These are phyloP conservation scores for Hypoxylon lenormandii DNA, from an alignment of 495 filamentous ascomycete genomes.

Conservation along the genomic window DNA sequence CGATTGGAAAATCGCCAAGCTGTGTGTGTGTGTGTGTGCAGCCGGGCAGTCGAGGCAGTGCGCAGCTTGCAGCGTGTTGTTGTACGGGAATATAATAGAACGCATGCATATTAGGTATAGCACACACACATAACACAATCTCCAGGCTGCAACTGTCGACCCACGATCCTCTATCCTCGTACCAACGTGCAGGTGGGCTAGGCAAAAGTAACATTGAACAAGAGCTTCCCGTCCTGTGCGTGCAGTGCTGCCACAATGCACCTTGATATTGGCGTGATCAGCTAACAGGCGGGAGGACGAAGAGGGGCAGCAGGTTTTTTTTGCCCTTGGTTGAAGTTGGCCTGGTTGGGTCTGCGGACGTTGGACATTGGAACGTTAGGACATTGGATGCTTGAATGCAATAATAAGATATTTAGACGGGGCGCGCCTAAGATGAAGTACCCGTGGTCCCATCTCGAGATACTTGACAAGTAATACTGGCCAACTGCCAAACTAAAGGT, in stretches of 20 bases:
- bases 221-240: constrained; percentile 20
- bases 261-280: constrained; percentile 32
- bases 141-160: constrained; percentile 12
- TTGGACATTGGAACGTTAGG: not conserved
- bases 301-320: constrained; percentile 24
- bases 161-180: not conserved
- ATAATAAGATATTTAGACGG: not conserved
- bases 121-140: constrained; percentile 14
- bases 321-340: no score
- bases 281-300: not conserved
- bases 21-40: not conserved
- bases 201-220: constrained; percentile 23
- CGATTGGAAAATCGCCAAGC: constrained; percentile 9
- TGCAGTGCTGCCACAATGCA: constrained; percentile 29
- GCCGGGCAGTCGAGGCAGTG: not conserved
- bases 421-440: constrained; percentile 39
- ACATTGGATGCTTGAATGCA: not conserved
- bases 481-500: constrained; percentile 30
- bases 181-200: constrained; percentile 36
- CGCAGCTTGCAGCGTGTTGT: not conserved
- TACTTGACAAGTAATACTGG: constrained; percentile 33
- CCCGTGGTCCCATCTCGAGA: constrained; percentile 27
- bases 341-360: not conserved
- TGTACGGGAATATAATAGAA: no score
- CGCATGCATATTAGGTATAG: constrained; percentile 1